These are phyloP conservation scores for Saksenaea vasiformis DNA, from an alignment of 371 early-diverging fungal species.

Conservation along the genomic window DNA sequence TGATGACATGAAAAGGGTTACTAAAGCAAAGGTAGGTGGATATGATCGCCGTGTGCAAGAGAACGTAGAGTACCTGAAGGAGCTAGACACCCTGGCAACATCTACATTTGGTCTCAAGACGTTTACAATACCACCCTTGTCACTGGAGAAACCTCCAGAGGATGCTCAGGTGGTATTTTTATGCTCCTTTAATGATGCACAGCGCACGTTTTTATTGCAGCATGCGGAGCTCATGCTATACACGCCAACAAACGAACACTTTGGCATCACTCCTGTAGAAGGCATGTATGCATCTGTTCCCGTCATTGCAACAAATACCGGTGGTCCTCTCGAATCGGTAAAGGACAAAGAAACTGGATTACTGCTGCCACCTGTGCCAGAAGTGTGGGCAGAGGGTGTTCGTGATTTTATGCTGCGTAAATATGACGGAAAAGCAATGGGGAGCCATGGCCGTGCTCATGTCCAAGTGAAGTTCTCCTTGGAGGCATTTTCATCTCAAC, in stretches of 20 bases:
- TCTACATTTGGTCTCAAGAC: constrained; percentile 41
- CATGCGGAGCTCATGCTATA: constrained; percentile 74
- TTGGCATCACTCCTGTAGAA: constrained; percentile 96
- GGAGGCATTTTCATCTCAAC: constrained; percentile 64
- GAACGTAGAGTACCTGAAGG: constrained; percentile 82
- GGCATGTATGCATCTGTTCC: constrained; percentile 90
- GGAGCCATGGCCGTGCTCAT: constrained; percentile 62
- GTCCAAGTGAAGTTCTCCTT: constrained; percentile 70
- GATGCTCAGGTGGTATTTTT: constrained; percentile 80
- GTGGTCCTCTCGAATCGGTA: constrained; percentile 87
- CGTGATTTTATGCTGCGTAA: constrained; percentile 39
- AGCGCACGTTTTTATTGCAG: constrained; percentile 74
- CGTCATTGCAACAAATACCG: constrained; percentile 86
- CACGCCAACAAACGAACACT: constrained; percentile 94
- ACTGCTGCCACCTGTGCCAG: constrained; percentile 62
- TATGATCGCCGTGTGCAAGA: constrained; percentile 85
- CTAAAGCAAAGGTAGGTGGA: constrained; percentile 57
- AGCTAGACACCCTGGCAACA: constrained; percentile 65
- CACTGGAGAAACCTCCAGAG: constrained; percentile 28
- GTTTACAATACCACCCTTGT: constrained; percentile 41
- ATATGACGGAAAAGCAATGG: constrained; percentile 51
- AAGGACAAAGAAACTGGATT: constrained; percentile 77
- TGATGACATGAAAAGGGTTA: neutral
- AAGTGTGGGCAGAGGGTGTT: constrained; percentile 69
- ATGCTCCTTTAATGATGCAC: constrained; percentile 84